Evolutionary conservation across 495 filamentous ascomycete species (phyloP).

Genomic region (Pyrenula aspistea): DNA sequence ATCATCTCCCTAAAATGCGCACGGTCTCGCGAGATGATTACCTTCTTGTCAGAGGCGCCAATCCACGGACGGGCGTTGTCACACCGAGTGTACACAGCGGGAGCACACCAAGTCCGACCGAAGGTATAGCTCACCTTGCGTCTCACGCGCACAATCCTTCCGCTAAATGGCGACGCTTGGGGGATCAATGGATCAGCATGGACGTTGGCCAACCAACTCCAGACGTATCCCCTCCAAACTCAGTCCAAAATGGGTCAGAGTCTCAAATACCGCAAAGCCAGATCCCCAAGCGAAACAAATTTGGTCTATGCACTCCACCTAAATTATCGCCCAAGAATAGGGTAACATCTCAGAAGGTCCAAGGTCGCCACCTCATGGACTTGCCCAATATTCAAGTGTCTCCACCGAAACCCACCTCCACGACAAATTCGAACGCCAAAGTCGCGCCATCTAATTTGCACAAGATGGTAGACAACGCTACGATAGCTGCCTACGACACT

Average conservation of each 20-base stretch:
- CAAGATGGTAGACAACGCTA: too few species aligned
- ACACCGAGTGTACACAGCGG: conserved; percentile 14
- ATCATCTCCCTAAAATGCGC: conserved; percentile 1
- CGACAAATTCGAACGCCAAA: conserved; percentile 6
- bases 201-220: conserved; percentile 8
- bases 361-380: conserved; percentile 3
- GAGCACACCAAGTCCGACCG: conserved; percentile 2
- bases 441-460: too few species aligned
- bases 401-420: conserved; percentile 17
- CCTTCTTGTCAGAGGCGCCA: conserved; percentile 11
- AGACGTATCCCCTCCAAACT: background rate
- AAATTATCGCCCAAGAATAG: conserved; percentile 5
- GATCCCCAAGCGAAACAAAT: background rate
- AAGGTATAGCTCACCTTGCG: conserved; percentile 4
- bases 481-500: too few species aligned
- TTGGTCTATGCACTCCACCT: conserved; percentile 2
- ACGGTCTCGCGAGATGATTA: conserved; percentile 12
- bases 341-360: background rate
- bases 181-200: conserved; percentile 14
- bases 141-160: conserved; percentile 3
- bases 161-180: conserved; percentile 13
- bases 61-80: conserved; percentile 17
- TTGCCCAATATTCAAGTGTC: conserved; percentile 10
- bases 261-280: background rate
- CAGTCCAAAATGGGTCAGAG: background rate